Evolutionary conservation across 1,284 basidiomycete species (phyloP), one percentile per base, ranked within the genome.

Genomic region (Schizopora paradoxa): DNA sequence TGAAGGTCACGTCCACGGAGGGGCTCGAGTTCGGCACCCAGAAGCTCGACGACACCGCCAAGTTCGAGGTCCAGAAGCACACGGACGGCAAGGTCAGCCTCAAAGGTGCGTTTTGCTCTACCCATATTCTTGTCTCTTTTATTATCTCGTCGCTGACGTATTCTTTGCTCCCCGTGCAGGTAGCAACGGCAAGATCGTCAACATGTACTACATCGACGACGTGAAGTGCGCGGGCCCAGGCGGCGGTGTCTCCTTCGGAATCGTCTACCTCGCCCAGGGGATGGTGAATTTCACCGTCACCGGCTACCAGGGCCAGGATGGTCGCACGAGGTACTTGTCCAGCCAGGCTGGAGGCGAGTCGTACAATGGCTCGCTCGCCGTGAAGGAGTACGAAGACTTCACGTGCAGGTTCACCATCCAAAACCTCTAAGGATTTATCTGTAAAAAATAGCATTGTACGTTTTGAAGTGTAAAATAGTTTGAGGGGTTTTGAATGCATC

Each of bases 131-230:
- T 31, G n/a, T 31, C n/a, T 31, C n/a, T 31, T n/a, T n/a, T 31
- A 31, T 13, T 5, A 32, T 32, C 3, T 32, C 31, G 18, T 32
- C 3, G n/a, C 31, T n/a, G 31, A 3, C 31, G n/a, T n/a, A n/a
- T 6, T 13, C 31, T 32, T 32, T 32, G 31, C n/a, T 16, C 31
- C 31, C 3, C 31, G n/a, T 13, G 31, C 33, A 35, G 33, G 33
- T 3, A 19, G 8, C 7, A 35, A 35, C 14, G 33, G 33, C 7
- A 35, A 35, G 10, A 2, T 19, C 33, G 33, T 35, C 10, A 35
- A 35, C 33, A 35, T 35, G 33, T 35, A 35, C 33, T 35, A 35
- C 33, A 35, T 5, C 33, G 33, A 35, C 33, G 33, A 35, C 14
- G 33, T 35, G 7, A 16, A 35, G 33, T 35, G 33, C 33, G 22